Evolutionary conservation across 345 rosid genomes (phyloP), one percentile per base, ranked within the genome.

Genomic region (Moringa oleifera): DNA sequence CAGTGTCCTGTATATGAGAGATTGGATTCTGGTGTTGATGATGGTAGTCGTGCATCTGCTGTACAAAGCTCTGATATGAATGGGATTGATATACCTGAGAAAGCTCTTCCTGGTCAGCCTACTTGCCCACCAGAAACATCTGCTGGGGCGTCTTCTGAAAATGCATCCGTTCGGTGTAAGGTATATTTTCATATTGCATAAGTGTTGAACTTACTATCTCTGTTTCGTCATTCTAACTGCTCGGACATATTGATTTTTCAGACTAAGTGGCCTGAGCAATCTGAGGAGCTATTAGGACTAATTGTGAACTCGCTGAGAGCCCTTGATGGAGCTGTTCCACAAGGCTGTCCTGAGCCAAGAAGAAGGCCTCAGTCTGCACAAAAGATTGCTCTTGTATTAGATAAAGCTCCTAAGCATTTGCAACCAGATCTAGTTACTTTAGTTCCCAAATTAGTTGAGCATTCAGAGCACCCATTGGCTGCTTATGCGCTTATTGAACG

Each of bases 201-300:
- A 59, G 56, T 63, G 20, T 58, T 67, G 37, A 68, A 52, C 68
- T 73, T 62, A 63, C 61, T 50, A 25, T 41, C 25, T 71, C 52
- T 49, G 45, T 62, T 25, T 67, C 28, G 17, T 20, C 22, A 73
- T 33, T 62, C 49, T 62, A 64, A 78, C 77, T 63, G 20, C 62
- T 70, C 69, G 63, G 55, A 18, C 20, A 41, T 64, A 41, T 62
- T 64, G 28, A 69, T 60, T 78, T 64, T 71, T 59, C 87, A 95
- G 99, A 83, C 98, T 46, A 91, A 91, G 81, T 89, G 98, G 96
- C 95, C 96, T 0, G 98, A 95, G 77, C 98, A 95, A 77, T 95
- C 96, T 28, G 99, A 89, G 85, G 99, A 95, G 84, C 91, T 95
- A 31, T 68, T 95, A 60, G 96, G 97, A 71, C 77, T 95, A 82